These are phyloP conservation scores for Populus hybrid DNA, from an alignment of 441 rosid species.

Conservation along the genomic window DNA sequence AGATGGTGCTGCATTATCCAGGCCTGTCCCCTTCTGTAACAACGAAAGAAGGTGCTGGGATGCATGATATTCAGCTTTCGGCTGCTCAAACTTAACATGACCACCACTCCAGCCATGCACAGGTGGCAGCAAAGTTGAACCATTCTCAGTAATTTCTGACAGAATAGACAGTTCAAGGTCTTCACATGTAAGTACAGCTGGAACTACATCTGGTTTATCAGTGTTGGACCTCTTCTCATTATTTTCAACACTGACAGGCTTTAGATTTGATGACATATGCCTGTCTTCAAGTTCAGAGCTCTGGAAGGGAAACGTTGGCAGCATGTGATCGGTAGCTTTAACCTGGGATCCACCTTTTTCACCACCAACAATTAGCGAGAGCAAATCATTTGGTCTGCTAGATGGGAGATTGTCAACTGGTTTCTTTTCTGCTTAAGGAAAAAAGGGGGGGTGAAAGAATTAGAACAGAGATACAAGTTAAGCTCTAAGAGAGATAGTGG, in stretches of 20 bases:
- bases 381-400: conserved; percentile 52
- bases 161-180: conserved; percentile 96
- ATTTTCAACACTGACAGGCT: conserved; percentile 26
- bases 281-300: conserved; percentile 35
- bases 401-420: conserved; percentile 42
- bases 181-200: conserved; percentile 94
- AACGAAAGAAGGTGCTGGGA: conserved; percentile 89
- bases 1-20: conserved; percentile 23
- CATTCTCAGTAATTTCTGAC: conserved; percentile 52
- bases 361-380: conserved; percentile 76
- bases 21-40: conserved; percentile 60
- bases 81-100: conserved; percentile 38
- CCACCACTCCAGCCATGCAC: conserved; percentile 31
- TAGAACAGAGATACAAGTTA: not conserved
- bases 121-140: conserved; percentile 36
- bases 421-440: conserved; percentile 57
- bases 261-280: conserved; percentile 26
- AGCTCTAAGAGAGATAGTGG: not conserved
- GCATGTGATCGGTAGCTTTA: conserved; percentile 28
- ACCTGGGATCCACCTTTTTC: conserved; percentile 49
- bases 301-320: conserved; percentile 37
- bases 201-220: conserved; percentile 42
- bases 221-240: conserved; percentile 28
- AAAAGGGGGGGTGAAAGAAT: not conserved
- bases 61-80: conserved; percentile 62